These are phyloP conservation scores for Phytophthora melonis DNA, from an alignment of 352 stramenopile genomes.

Conservation along the genomic window DNA sequence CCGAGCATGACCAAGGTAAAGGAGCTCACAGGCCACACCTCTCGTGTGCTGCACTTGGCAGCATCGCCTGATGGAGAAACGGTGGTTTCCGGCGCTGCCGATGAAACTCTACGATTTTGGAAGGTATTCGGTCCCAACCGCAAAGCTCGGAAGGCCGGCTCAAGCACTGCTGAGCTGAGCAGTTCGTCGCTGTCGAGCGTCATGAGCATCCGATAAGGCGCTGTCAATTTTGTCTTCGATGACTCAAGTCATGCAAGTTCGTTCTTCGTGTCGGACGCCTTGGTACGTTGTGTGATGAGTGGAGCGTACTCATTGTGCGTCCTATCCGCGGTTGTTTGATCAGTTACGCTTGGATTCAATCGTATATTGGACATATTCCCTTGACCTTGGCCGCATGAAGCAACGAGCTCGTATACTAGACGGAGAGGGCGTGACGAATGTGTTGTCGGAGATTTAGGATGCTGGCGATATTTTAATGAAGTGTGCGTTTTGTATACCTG, in stretches of 20 bases:
- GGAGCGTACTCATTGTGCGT: conserved; percentile 2
- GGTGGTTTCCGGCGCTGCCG: conserved; percentile 97
- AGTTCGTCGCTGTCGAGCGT: conserved; percentile 79
- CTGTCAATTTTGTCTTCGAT: conserved; percentile 8
- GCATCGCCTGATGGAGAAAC: conserved; percentile 97
- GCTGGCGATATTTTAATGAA: conserved; percentile 47
- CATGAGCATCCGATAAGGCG: conserved; percentile 84
- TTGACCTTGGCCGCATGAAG: conserved; percentile 23
- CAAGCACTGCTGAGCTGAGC: conserved; percentile 59
- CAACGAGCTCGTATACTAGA: conserved; percentile 32
- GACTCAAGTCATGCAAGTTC: conserved; percentile 13
- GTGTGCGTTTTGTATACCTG: conserved; percentile 25
- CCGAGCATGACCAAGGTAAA: conserved; percentile 98
- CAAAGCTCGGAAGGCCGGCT: conserved; percentile 73
- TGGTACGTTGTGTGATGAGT: conserved; percentile 4
- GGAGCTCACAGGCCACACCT: conserved; percentile 98
- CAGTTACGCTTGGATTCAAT: conserved; percentile 19
- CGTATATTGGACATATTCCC: conserved; percentile 20
- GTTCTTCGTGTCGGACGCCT: conserved; percentile 7
- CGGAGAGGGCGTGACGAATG: conserved; percentile 21
- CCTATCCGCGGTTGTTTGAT: conserved; percentile 16
- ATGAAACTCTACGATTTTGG: conserved; percentile 99
- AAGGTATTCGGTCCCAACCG: conserved; percentile 96
- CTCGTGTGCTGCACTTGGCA: conserved; percentile 96
- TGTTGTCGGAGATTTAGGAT: conserved; percentile 27